Percentiles rank a stretch among this genome's conserved stretches.
These are phyloP conservation scores for Didymella sp. DNA, from an alignment of 2,329 filamentous ascomycete genomes.

Conservation along the genomic window DNA sequence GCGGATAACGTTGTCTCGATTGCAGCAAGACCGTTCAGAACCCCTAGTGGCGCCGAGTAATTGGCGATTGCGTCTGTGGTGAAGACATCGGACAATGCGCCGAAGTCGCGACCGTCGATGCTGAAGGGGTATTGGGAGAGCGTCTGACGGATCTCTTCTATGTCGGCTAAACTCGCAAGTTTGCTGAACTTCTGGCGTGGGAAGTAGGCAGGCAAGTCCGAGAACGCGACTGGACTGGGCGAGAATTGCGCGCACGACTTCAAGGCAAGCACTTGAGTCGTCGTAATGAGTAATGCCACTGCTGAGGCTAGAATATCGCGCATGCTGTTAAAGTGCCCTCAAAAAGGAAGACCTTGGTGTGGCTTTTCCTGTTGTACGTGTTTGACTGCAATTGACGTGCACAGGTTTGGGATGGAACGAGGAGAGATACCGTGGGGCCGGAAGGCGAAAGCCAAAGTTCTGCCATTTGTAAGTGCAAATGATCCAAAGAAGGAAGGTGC, in stretches of 20 bases:
- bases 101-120: constrained; percentile 2
- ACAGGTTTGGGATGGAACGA: too few relatives aligned
- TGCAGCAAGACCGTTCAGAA: neutral
- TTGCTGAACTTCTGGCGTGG: neutral
- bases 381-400: too few relatives aligned
- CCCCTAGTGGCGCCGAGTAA: constrained; percentile 7
- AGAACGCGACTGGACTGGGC: neutral
- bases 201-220: constrained; percentile 2
- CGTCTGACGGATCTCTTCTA: constrained; percentile 8
- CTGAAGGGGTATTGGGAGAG: constrained; percentile 5
- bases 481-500: neutral
- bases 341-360: too few relatives aligned
- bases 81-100: neutral
- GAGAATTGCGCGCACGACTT: constrained; percentile 1
- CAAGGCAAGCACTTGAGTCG: neutral
- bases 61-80: constrained; percentile 2
- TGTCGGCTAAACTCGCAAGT: neutral
- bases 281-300: neutral
- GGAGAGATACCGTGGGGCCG: too few relatives aligned
- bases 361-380: too few relatives aligned
- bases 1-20: constrained; percentile 1
- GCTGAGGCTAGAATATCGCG: neutral
- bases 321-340: neutral
- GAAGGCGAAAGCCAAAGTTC: neutral
- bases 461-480: neutral